A percentile compares a stretch with the other conserved stretches of the same genome.
Conservation (phyloP, 352 stramenopile genomes). For the Phytophthora sojae region DNA sequence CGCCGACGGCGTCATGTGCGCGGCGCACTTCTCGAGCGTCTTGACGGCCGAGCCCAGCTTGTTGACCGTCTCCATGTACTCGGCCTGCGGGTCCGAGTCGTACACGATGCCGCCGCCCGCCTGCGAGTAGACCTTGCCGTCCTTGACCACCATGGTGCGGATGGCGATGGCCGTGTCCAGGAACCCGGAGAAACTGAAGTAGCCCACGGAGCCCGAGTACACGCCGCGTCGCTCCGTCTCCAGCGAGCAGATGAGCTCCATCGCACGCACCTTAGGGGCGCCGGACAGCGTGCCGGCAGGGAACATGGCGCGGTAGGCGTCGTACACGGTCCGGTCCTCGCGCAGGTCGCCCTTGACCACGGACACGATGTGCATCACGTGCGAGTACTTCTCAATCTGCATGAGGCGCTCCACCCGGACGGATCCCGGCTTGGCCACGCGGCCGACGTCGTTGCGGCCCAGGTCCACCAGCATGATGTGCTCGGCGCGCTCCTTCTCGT, state of each 20-base stretch:
- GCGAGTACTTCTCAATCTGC: constrained; percentile 93
- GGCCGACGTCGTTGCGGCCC: constrained; percentile 90
- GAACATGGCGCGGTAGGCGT: constrained; percentile 91
- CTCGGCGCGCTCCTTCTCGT: constrained; percentile 92
- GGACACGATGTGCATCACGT: constrained; percentile 94
- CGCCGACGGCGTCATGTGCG: constrained; percentile 46
- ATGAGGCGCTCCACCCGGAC: constrained; percentile 89
- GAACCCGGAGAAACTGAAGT: constrained; percentile 88
- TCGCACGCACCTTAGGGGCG: constrained; percentile 90
- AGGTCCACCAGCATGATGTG: constrained; percentile 95
- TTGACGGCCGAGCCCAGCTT: constrained; percentile 87
- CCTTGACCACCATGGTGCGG: constrained; percentile 87
- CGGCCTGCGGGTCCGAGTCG: constrained; percentile 86
- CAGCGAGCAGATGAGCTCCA: constrained; percentile 90
- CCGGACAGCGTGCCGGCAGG: constrained; percentile 88
- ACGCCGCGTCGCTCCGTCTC: constrained; percentile 84
- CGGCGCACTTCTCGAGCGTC: constrained; percentile 83
- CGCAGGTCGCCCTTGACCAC: constrained; percentile 87
- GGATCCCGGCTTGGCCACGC: constrained; percentile 81
- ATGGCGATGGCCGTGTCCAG: constrained; percentile 92
- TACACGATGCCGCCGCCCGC: constrained; percentile 90
- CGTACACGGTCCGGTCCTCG: constrained; percentile 85
- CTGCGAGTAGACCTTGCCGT: constrained; percentile 84
- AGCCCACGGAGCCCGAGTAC: constrained; percentile 90
- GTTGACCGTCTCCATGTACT: constrained; percentile 93